Percentiles rank a stretch among this genome's conserved stretches.
Evolutionary conservation across 345 rosid species (phyloP).

Genomic region (Eucalyptus cloeziana): DNA sequence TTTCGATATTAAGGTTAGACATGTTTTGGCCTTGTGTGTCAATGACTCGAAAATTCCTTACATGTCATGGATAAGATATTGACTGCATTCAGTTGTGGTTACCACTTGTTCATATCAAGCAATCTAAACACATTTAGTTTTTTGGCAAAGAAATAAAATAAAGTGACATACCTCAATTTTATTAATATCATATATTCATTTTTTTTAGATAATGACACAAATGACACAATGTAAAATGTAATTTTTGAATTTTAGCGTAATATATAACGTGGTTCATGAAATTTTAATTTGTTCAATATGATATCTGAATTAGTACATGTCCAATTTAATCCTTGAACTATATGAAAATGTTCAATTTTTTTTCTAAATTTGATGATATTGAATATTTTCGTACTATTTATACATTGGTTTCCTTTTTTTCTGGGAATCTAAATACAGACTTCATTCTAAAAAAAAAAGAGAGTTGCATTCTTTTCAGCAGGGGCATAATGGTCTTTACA

Average conservation of each 20-base stretch:
- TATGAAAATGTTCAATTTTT: no score
- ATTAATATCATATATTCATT: not conserved
- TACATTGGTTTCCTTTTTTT: no score
- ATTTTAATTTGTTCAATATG: no score
- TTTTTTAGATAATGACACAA: not conserved
- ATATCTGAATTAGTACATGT: no score
- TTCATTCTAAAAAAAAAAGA: not conserved
- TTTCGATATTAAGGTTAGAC: not conserved
- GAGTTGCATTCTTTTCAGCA: not conserved
- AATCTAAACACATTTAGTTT: not conserved
- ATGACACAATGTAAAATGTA: no score
- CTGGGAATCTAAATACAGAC: no score
- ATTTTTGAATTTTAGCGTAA: no score
- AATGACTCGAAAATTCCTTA: not conserved
- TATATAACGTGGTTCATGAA: rapidly evolving
- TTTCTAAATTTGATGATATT: rapidly evolving
- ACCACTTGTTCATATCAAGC: not conserved
- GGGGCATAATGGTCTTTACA: not conserved
- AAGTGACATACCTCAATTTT: not conserved
- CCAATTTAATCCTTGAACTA: no score
- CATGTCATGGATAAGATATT: not conserved
- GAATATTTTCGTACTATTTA: no score
- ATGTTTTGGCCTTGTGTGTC: not conserved
- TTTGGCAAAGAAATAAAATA: not conserved
- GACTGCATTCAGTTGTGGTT: rapidly evolving